Percentiles rank a stretch among this genome's conserved stretches.
phyloP scores from a whole-genome alignment of 345 rosid species.

The Reutealis trisperma region DNA sequence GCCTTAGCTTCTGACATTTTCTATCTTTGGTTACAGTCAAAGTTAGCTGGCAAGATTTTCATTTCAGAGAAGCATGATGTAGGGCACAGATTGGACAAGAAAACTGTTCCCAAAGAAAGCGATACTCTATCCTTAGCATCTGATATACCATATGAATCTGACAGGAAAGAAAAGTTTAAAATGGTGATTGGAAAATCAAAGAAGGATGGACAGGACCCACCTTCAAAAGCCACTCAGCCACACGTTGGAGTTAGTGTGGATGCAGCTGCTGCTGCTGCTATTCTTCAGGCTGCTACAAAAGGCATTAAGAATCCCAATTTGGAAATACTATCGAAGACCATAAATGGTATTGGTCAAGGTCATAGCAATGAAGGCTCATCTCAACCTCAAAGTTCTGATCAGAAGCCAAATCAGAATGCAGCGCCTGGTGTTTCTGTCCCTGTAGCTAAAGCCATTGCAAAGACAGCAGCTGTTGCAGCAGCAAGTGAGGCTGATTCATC shows the following conservation, averaged over 20 bases:
- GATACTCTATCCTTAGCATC: slow-evolving; percentile 42
- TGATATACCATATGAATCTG: slow-evolving; percentile 62
- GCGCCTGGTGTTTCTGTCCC: slow-evolving; percentile 41
- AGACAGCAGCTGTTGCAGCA: slow-evolving; percentile 55
- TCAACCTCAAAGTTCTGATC: slow-evolving; percentile 28
- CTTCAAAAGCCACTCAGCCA: slow-evolving; percentile 50
- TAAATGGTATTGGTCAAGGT: slow-evolving; percentile 40
- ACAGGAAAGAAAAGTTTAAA: slow-evolving; percentile 76
- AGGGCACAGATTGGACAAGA: slow-evolving; percentile 44
- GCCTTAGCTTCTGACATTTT: background rate
- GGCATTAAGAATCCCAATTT: slow-evolving; percentile 80
- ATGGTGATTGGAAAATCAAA: slow-evolving; percentile 67
- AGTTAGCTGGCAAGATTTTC: slow-evolving; percentile 39
- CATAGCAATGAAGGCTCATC: slow-evolving; percentile 45
- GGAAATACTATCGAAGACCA: slow-evolving; percentile 44
- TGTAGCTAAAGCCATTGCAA: slow-evolving; percentile 46
- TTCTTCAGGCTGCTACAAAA: slow-evolving; percentile 87
- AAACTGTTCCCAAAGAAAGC: slow-evolving; percentile 44
- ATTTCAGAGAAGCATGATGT: slow-evolving; percentile 47
- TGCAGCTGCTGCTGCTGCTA: slow-evolving; percentile 85
- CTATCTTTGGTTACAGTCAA: slow-evolving; percentile 48
- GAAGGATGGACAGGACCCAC: slow-evolving; percentile 57
- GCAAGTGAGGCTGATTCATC: slow-evolving; percentile 72
- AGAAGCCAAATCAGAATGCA: slow-evolving; percentile 29
- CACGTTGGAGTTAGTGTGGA: slow-evolving; percentile 63